A percentile compares a stretch with the other conserved stretches of the same genome.
These are phyloP conservation scores for Penicillium roqueforti DNA, from an alignment of 495 filamentous ascomycete genomes.

Conservation along the genomic window DNA sequence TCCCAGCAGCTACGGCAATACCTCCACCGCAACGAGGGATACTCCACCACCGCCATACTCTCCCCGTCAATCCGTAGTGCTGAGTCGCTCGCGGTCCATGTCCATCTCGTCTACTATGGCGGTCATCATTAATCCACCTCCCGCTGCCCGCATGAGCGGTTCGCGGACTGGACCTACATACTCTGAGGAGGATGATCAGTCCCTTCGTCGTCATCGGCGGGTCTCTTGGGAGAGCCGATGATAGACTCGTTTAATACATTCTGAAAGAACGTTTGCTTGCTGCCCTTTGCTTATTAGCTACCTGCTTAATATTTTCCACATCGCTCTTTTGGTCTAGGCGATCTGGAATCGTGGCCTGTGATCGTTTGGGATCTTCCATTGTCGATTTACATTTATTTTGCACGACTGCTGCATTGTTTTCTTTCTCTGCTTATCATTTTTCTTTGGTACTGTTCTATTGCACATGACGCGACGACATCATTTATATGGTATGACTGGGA, in stretches of 20 bases:
- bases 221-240: constrained; percentile 35
- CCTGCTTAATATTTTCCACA: not conserved
- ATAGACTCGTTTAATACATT: not conserved
- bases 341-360: constrained; percentile 25
- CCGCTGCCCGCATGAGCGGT: constrained; percentile 27
- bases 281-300: not conserved
- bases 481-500: not conserved
- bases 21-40: constrained; percentile 45
- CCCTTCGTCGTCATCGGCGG: constrained; percentile 26
- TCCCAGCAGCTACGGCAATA: constrained; percentile 47
- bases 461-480: constrained; percentile 24
- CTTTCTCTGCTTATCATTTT: not conserved
- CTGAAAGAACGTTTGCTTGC: not conserved
- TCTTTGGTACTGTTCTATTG: constrained; percentile 3
- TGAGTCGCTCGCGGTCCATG: constrained; percentile 32
- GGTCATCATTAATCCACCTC: constrained; percentile 23
- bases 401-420: not conserved
- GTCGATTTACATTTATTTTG: not conserved
- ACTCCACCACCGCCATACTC: constrained; percentile 47
- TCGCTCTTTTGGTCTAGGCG: not conserved
- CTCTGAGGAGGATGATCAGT: constrained; percentile 24
- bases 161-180: constrained; percentile 23
- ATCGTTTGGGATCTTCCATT: constrained; percentile 18
- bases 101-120: constrained; percentile 34
- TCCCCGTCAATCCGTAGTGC: constrained; percentile 25